Evolutionary conservation across 1,284 basidiomycete genomes (phyloP).

Genomic region (Boletus sp.): DNA sequence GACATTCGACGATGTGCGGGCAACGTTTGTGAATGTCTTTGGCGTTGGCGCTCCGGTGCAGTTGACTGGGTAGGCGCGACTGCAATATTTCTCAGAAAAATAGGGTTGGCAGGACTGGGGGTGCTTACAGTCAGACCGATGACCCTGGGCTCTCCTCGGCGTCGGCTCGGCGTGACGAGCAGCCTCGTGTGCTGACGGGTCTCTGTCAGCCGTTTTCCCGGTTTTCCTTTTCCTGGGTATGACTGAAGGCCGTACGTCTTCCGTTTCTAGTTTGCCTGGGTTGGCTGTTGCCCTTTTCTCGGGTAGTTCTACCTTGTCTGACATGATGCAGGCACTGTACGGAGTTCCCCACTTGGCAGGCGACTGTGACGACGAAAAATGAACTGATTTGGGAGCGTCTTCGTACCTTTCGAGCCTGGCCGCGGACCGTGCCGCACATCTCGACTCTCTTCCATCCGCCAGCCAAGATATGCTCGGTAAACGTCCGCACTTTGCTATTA

Average conservation of each 20-base stretch:
- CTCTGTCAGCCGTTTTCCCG: conserved; percentile 15
- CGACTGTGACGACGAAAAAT: conserved; percentile 14
- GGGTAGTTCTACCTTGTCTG: conserved; percentile 24
- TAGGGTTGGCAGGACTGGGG: background rate
- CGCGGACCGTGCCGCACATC: conserved; percentile 16
- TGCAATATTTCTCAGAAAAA: conserved; percentile 17
- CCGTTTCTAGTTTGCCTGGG: conserved; percentile 17
- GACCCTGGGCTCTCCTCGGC: conserved; percentile 26
- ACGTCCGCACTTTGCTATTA: conserved; percentile 4
- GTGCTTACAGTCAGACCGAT: conserved; percentile 31
- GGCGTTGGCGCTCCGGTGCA: conserved; percentile 27
- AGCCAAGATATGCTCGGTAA: background rate
- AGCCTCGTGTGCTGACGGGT: conserved; percentile 12
- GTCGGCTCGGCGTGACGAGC: conserved; percentile 18
- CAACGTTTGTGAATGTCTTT: conserved; percentile 22
- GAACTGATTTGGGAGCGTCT: conserved; percentile 30
- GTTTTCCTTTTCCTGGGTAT: conserved; percentile 31
- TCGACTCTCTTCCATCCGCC: background rate
- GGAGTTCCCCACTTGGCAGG: conserved; percentile 10
- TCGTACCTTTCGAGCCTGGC: conserved; percentile 19
- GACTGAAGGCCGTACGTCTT: conserved; percentile 16
- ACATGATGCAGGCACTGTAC: conserved; percentile 24
- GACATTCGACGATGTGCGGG: conserved; percentile 29
- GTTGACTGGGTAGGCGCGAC: conserved; percentile 23
- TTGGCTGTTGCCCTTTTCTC: conserved; percentile 23